phyloP scores from a whole-genome alignment of 257 asterid species.

The Misopates orontium region DNA sequence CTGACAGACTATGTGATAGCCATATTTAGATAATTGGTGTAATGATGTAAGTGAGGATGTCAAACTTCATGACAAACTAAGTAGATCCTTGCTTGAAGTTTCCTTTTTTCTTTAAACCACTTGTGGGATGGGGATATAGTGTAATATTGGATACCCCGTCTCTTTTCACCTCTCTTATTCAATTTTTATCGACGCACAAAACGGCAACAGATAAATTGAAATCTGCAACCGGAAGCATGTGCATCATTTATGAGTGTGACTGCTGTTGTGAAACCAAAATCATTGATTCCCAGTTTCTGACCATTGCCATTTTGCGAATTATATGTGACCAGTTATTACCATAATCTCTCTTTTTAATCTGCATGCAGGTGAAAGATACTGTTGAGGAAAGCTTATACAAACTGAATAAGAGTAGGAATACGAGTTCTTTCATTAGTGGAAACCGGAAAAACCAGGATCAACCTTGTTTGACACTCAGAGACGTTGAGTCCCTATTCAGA shows the following conservation, averaged over 20 bases:
- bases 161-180: constrained; percentile 4
- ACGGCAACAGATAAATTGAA: too few relatives aligned
- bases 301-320: not conserved
- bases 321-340: not conserved
- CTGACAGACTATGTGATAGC: too few relatives aligned
- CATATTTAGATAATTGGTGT: too few relatives aligned
- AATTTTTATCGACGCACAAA: not conserved
- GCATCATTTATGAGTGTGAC: constrained; percentile 2
- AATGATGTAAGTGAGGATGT: too few relatives aligned
- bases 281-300: not conserved
- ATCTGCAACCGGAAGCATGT: too few relatives aligned
- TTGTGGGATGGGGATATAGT: not conserved
- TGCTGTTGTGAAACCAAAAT: not conserved
- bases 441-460: constrained; percentile 90
- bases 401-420: constrained; percentile 72
- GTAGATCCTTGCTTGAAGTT: not conserved
- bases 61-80: too few relatives aligned
- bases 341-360: not conserved
- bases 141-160: not conserved
- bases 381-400: constrained; percentile 92
- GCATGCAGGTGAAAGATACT: constrained; percentile 71
- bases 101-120: not conserved
- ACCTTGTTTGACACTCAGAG: constrained; percentile 75
- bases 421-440: constrained; percentile 74
- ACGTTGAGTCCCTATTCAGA: constrained; percentile 80